phyloP scores from a whole-genome alignment of 2,329 filamentous ascomycete species.

The Cordyceps tenuipes region DNA sequence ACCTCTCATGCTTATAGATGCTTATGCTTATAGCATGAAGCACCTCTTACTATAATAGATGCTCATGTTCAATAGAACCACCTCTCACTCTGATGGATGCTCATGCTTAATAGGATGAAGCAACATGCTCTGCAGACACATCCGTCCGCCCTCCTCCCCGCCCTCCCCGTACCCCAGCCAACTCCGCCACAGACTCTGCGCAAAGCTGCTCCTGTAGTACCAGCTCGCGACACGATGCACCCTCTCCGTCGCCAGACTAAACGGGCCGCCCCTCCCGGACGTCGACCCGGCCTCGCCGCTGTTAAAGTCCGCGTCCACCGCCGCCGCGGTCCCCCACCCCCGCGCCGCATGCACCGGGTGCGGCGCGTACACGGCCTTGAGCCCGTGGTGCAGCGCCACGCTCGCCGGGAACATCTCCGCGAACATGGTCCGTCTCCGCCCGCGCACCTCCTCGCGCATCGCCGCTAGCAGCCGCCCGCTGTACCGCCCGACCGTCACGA shows the following conservation, averaged over 20 bases:
- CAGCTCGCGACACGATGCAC: constrained; percentile 75
- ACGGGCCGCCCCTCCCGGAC: constrained; percentile 57
- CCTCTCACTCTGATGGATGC: constrained; percentile 32
- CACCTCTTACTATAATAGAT: constrained; percentile 38
- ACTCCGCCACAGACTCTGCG: constrained; percentile 63
- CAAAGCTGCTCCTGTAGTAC: constrained; percentile 77
- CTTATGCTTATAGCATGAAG: constrained; percentile 73
- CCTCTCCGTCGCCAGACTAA: constrained; percentile 63
- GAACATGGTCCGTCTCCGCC: constrained; percentile 63
- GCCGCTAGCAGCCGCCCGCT: constrained; percentile 56
- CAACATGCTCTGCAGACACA: constrained; percentile 74
- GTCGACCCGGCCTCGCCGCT: constrained; percentile 59
- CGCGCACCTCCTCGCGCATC: constrained; percentile 68
- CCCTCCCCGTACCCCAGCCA: constrained; percentile 59
- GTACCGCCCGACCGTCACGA: constrained; percentile 62
- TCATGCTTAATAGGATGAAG: constrained; percentile 73
- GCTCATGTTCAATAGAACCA: constrained; percentile 63
- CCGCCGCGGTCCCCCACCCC: constrained; percentile 56
- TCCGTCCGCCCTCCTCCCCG: constrained; percentile 51
- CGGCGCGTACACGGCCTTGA: constrained; percentile 73
- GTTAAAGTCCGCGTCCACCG: constrained; percentile 69
- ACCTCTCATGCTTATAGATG: constrained; percentile 39
- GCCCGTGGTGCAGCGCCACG: constrained; percentile 63
- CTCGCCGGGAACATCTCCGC: constrained; percentile 70
- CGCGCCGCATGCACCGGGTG: constrained; percentile 76